These are phyloP conservation scores for Gnaphalium uliginosum DNA, from an alignment of 129 eudicot genomes.

Conservation along the genomic window DNA sequence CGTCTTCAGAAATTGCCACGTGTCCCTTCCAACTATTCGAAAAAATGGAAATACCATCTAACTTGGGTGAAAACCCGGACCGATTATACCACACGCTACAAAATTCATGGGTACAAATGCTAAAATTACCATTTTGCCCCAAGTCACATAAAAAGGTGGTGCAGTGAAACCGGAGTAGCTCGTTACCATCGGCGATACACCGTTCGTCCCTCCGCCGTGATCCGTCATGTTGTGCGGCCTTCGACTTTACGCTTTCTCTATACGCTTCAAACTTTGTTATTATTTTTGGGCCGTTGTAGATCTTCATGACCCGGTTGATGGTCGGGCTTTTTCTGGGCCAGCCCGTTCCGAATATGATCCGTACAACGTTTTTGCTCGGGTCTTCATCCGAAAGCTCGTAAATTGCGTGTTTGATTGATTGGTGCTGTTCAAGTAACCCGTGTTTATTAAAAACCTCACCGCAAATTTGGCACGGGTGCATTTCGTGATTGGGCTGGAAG, in stretches of 20 bases:
- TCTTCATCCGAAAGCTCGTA: slow-evolving; percentile 69
- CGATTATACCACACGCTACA: slow-evolving; percentile 79
- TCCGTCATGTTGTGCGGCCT: slow-evolving; percentile 51
- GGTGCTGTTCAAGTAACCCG: slow-evolving; percentile 59
- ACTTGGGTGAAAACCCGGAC: slow-evolving; percentile 73
- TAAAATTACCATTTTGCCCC: slow-evolving; percentile 69
- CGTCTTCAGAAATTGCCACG: slow-evolving; percentile 68
- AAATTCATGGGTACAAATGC: slow-evolving; percentile 56
- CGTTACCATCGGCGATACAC: slow-evolving; percentile 89
- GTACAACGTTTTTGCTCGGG: slow-evolving; percentile 65
- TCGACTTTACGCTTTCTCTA: slow-evolving; percentile 58
- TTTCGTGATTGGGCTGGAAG: slow-evolving; percentile 40
- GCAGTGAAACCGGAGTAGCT: slow-evolving; percentile 70
- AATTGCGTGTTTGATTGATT: slow-evolving; percentile 58
- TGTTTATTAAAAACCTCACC: slow-evolving; percentile 65
- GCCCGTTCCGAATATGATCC: slow-evolving; percentile 63
- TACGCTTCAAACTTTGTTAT: slow-evolving; percentile 67
- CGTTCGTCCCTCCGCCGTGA: slow-evolving; percentile 44
- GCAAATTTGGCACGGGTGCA: slow-evolving; percentile 65
- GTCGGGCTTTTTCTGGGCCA: slow-evolving; percentile 48
- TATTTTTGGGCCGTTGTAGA: slow-evolving; percentile 58
- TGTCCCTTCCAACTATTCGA: slow-evolving; percentile 71
- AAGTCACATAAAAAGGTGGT: slow-evolving; percentile 68
- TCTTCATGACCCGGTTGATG: slow-evolving; percentile 67
- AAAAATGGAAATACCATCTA: slow-evolving; percentile 75